Base-by-base conservation (phyloP, 257 asterid species). In the Rehmannia glutinosa region DNA sequence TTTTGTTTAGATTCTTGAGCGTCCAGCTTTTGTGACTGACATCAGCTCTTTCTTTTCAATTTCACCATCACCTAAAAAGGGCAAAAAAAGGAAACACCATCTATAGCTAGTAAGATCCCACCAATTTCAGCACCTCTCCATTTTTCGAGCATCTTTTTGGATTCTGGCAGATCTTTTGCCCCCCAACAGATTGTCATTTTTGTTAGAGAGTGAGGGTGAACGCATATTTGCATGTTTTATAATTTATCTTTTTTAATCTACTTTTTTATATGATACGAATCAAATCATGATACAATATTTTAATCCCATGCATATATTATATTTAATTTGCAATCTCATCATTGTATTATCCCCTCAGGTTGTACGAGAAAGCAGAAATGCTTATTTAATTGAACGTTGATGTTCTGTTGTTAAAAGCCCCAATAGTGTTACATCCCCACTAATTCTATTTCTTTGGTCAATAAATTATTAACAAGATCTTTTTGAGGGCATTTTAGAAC, bases 111-210 rank as follows among this genome's bases (percentile, higher is more conserved):
- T 32, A 27, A 35, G 68, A 53, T 56, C 61, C 28, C 66, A 21
- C 62, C 33, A 42, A 33, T 53, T 41, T 64, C 19, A 66, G 57
- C 36, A 30, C 70, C 68, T 54, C 62, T 67, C 39, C 52, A 47
- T 65, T 61, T 39, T 15, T 53, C 27, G 72, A 75, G 65, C 66
- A 74, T 75, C 83, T 81, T 82, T 84, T 64, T 16, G 74, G 90
- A 83, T 79, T 80, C 46, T 73, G 72, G 77, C 69, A 75, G 84
- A 84, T 82, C 77, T 79, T 75, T 72, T 64, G 73, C 76, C 82
- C 85, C 85, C 84, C n/a, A n/a, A 66, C 83, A 68, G 53, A 72
- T 67, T 55, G 75, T 70, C 74, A n/a, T n/a, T n/a, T n/a, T n/a
- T n/a, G n/a, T n/a, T n/a, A n/a, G n/a, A n/a, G n/a, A n/a, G n/a